Evolutionary conservation across 2,329 filamentous ascomycete species (phyloP), one percentile per base, ranked within the genome.

Genomic region (Sclerotinia glacialis): DNA sequence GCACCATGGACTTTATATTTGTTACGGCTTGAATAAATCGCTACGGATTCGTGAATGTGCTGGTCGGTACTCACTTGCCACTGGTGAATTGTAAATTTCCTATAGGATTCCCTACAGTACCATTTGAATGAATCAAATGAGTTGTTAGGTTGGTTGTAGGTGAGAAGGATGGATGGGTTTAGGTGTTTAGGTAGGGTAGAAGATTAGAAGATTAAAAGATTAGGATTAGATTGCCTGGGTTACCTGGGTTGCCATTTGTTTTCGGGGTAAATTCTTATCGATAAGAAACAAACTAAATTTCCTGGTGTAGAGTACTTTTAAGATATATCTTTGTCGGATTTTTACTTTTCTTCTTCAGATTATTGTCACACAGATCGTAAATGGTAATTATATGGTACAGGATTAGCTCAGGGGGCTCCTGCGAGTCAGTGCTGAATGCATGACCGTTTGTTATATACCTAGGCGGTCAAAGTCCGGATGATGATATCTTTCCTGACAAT

Each of bases 241-340:
- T 55, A 21, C 52, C 31, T 65, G 40, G 23, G 34, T 52, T 18
- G 31, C 44, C 37, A n/a, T 53, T 53, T 65, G 52, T n/a, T 58
- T 34, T 65, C 23, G 54, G 37, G 34, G 34, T 12, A 44, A n/a
- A 18, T 44, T 28, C 64, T 65, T 65, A 65, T 65, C 64, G 64
- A 66, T 66, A 66, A 66, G 64, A 60, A 31, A 52, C 7, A 21
- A 37, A 40, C 44, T 50, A 44, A 50, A 26, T 26, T 23, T 26
- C 42, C 52, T 42, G 18, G 40, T 46, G 40, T 14, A 14, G 37
- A 28, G 18, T 16, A 46, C 21, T 37, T 37, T 34, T 46, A 16
- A 16, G 6, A 21, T 37, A n/a, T 23, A 34, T 21, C 23, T 12
- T 46, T 18, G 28, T 40, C 26, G n/a, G 7, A 21, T 31, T 12